Conservation (phyloP, 768 basidiomycete species). For the Calocybe gangraenosa region DNA sequence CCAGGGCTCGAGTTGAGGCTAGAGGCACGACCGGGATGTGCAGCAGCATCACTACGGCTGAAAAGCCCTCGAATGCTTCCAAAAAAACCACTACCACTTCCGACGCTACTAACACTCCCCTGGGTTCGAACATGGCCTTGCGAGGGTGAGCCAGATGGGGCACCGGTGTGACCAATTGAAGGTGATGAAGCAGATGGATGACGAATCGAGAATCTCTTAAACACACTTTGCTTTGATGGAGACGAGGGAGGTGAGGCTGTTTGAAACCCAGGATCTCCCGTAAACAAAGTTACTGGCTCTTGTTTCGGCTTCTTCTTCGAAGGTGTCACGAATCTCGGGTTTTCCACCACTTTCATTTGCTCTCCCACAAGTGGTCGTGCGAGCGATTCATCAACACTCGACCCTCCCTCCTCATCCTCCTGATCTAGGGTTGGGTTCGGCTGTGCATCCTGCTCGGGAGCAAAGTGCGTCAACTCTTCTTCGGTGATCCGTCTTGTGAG, state of each 20-base stretch:
- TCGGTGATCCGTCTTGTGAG: conserved; percentile 30
- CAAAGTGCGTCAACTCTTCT: conserved; percentile 19
- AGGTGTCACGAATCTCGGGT: conserved; percentile 40
- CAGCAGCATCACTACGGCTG: conserved; percentile 3
- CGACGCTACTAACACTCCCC: not conserved
- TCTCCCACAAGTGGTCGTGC: conserved; percentile 31
- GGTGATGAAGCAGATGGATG: not conserved
- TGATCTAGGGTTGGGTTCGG: not conserved
- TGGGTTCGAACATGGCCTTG: not conserved
- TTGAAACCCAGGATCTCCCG: not conserved
- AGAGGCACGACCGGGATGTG: conserved; percentile 10
- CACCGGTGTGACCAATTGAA: no score
- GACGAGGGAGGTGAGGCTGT: not conserved
- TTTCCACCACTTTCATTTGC: conserved; percentile 48
- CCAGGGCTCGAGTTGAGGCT: conserved; percentile 6
- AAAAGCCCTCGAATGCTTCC: conserved; percentile 47
- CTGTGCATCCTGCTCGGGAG: not conserved
- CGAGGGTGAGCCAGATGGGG: no score
- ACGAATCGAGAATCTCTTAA: conserved; percentile 1
- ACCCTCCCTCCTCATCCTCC: not conserved
- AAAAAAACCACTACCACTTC: conserved; percentile 27
- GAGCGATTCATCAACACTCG: conserved; percentile 17
- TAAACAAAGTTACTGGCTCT: not conserved
- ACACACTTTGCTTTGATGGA: not conserved
- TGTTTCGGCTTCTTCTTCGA: not conserved